phyloP scores from a whole-genome alignment of 352 stramenopile genomes.

The Phytophthora sp. region DNA sequence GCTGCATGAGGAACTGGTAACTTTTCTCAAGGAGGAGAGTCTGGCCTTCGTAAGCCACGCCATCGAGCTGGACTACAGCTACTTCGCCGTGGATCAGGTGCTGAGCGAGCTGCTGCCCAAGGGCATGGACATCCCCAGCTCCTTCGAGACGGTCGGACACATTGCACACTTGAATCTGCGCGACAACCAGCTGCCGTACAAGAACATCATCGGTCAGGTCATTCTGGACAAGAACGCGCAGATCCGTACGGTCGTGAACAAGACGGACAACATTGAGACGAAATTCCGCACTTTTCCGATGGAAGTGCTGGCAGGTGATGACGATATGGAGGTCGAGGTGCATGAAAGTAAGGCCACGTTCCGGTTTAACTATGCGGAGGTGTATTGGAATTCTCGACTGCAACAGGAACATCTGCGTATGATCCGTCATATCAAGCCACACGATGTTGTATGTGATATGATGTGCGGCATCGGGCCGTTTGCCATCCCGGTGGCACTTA shows the following conservation, averaged over 20 bases:
- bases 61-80: slow-evolving; percentile 81
- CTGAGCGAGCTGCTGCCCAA: slow-evolving; percentile 86
- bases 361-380: slow-evolving; percentile 94
- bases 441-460: slow-evolving; percentile 92
- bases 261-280: slow-evolving; percentile 95
- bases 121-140: slow-evolving; percentile 89
- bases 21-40: slow-evolving; percentile 61
- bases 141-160: slow-evolving; percentile 97
- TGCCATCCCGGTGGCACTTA: slow-evolving; percentile 91
- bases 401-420: slow-evolving; percentile 95
- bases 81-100: slow-evolving; percentile 81
- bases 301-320: slow-evolving; percentile 93
- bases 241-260: slow-evolving; percentile 98
- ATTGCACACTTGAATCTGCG: slow-evolving; percentile 98
- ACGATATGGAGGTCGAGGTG: slow-evolving; percentile 87
- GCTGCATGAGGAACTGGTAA: slow-evolving; percentile 56
- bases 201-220: slow-evolving; percentile 96
- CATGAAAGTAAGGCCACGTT: slow-evolving; percentile 95
- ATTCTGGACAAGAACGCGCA: slow-evolving; percentile 98
- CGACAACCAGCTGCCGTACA: slow-evolving; percentile 94
- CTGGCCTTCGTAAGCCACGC: slow-evolving; percentile 67
- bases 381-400: slow-evolving; percentile 98
- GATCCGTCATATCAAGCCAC: slow-evolving; percentile 71
- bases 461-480: slow-evolving; percentile 98
- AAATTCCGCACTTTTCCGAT: slow-evolving; percentile 97